Percentiles rank a stretch among this genome's conserved stretches.
Conservation (phyloP, 805 yeast genomes). For the Komagataella pseudopastoris region DNA sequence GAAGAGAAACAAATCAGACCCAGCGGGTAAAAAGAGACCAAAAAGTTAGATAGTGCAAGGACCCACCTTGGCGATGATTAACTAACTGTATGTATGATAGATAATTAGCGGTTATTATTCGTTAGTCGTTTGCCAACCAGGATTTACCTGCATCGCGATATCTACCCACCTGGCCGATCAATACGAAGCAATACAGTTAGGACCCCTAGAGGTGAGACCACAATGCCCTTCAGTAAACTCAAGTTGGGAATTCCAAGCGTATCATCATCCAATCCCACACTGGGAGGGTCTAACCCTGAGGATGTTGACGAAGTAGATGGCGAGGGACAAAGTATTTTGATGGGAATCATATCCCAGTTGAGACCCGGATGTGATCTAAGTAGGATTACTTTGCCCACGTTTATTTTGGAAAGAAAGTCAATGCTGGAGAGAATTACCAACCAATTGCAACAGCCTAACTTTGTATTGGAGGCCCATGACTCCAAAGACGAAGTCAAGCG, state of each 20-base stretch:
- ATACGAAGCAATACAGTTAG: background rate
- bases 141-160: background rate
- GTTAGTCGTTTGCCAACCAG: background rate
- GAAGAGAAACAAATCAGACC: slow-evolving; percentile 14
- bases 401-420: slow-evolving; percentile 85
- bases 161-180: background rate
- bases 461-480: slow-evolving; percentile 57
- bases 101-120: background rate
- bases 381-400: slow-evolving; percentile 88
- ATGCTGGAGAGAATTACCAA: slow-evolving; percentile 95
- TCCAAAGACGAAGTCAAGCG: slow-evolving; percentile 41
- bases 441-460: slow-evolving; percentile 66
- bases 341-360: slow-evolving; percentile 81
- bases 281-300: slow-evolving; percentile 23
- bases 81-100: background rate
- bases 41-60: background rate
- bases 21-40: background rate
- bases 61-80: too few relatives aligned
- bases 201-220: background rate
- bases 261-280: background rate
- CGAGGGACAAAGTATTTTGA: slow-evolving; percentile 74
- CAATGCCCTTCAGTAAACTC: background rate
- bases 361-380: slow-evolving; percentile 88
- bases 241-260: background rate
- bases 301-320: slow-evolving; percentile 90